These are phyloP conservation scores for Pholiota adiposa DNA, from an alignment of 1,284 basidiomycete species.

Conservation along the genomic window DNA sequence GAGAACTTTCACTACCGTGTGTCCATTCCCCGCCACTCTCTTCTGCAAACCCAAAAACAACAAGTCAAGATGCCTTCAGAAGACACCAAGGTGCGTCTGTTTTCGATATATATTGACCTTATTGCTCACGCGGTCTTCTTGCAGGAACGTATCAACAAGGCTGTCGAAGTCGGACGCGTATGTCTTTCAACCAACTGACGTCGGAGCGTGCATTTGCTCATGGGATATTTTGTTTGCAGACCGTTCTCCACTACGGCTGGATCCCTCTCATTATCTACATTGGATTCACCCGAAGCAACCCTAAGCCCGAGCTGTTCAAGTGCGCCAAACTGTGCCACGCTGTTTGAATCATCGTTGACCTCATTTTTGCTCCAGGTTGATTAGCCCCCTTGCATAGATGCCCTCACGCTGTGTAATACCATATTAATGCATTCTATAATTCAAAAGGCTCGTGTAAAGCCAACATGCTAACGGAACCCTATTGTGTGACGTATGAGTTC, in stretches of 20 bases:
- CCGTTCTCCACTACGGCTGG: constrained; percentile 90
- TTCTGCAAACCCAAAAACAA: constrained; percentile 21
- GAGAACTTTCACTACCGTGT: constrained; percentile 22
- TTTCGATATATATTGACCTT: not conserved
- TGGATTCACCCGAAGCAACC: constrained; percentile 87
- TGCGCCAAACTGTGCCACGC: constrained; percentile 44
- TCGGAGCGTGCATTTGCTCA: constrained; percentile 7
- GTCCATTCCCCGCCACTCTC: constrained; percentile 22
- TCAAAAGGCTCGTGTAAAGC: constrained; percentile 20
- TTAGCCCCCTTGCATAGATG: constrained; percentile 82
- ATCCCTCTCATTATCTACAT: constrained; percentile 94
- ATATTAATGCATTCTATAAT: constrained; percentile 24
- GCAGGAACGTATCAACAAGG: constrained; percentile 81
- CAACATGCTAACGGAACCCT: not conserved
- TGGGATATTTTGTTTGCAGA: constrained; percentile 48
- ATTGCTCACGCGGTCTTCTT: not conserved
- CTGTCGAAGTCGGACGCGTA: constrained; percentile 80
- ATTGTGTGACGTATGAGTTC: constrained; percentile 4
- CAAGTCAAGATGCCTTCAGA: constrained; percentile 74
- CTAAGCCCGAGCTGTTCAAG: constrained; percentile 94
- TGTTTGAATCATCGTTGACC: constrained; percentile 16
- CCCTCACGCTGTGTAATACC: constrained; percentile 23
- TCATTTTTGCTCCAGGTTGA: constrained; percentile 62
- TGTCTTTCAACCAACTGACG: constrained; percentile 33
- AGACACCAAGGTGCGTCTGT: constrained; percentile 72